These are phyloP conservation scores for Aspergillus indologenus DNA, from an alignment of 495 filamentous ascomycete genomes.

Conservation along the genomic window DNA sequence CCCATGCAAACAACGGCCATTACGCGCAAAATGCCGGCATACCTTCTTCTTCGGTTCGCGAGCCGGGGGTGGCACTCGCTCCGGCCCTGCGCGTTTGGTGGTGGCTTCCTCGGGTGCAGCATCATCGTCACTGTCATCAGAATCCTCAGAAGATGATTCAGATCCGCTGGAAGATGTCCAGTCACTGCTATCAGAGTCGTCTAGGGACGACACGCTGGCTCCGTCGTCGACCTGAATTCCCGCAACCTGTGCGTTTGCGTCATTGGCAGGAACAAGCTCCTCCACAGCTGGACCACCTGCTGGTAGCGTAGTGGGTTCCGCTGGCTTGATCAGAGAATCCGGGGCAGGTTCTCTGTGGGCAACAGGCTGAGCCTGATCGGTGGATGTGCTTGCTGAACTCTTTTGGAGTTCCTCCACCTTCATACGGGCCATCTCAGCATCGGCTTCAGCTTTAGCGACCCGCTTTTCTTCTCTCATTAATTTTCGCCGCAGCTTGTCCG, in stretches of 20 bases:
- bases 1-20: constrained; percentile 44
- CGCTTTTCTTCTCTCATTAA: constrained; percentile 48
- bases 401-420: constrained; percentile 36
- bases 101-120: constrained; percentile 42
- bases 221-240: constrained; percentile 19
- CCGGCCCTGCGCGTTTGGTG: constrained; percentile 40
- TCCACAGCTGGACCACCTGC: neutral
- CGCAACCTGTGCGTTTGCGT: neutral
- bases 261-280: neutral
- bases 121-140: constrained; percentile 34
- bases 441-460: constrained; percentile 47
- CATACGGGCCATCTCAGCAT: constrained; percentile 41
- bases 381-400: constrained; percentile 10
- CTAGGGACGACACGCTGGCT: constrained; percentile 8
- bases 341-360: neutral
- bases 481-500: constrained; percentile 47
- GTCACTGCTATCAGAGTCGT: constrained; percentile 29
- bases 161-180: constrained; percentile 41
- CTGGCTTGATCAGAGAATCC: neutral
- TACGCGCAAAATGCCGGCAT: constrained; percentile 47
- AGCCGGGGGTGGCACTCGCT: constrained; percentile 40
- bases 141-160: constrained; percentile 31
- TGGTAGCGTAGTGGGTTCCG: neutral
- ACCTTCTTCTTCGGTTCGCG: constrained; percentile 36
- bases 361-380: constrained; percentile 3